Conservation (phyloP, 305 asterid genomes). For the Rubia tinctorum region DNA sequence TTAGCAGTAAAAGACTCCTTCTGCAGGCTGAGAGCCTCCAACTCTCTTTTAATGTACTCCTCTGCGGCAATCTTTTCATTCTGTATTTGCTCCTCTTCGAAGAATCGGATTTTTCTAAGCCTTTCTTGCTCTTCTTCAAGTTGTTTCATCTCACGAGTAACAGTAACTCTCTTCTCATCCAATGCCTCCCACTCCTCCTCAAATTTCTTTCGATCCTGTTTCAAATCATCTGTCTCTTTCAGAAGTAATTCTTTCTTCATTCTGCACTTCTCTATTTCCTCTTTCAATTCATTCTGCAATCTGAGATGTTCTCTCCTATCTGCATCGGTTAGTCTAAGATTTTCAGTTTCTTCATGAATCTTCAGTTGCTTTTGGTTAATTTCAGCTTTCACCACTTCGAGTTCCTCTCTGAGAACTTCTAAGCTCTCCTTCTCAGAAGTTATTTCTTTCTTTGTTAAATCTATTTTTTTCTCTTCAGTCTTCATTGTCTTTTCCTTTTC, state of each 20-base stretch:
- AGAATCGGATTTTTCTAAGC: slow-evolving; percentile 37
- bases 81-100: slow-evolving; percentile 48
- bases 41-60: slow-evolving; percentile 52
- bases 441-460: slow-evolving; percentile 36
- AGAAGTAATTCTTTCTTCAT: slow-evolving; percentile 46
- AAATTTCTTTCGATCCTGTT: slow-evolving; percentile 61
- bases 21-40: slow-evolving; percentile 64
- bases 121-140: slow-evolving; percentile 48
- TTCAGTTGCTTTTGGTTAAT: slow-evolving; percentile 43
- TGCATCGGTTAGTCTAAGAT: slow-evolving; percentile 46
- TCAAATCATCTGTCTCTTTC: slow-evolving; percentile 63
- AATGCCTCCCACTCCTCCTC: slow-evolving; percentile 90
- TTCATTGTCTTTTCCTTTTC: slow-evolving; percentile 65
- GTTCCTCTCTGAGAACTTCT: slow-evolving; percentile 43
- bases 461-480: slow-evolving; percentile 49
- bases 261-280: slow-evolving; percentile 67
- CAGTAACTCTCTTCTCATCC: slow-evolving; percentile 66
- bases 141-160: slow-evolving; percentile 37
- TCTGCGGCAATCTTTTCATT: slow-evolving; percentile 52
- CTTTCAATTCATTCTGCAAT: slow-evolving; percentile 56
- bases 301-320: slow-evolving; percentile 60
- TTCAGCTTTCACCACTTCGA: slow-evolving; percentile 58
- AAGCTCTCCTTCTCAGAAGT: slow-evolving; percentile 49
- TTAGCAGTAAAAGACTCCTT: slow-evolving; percentile 71
- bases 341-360: slow-evolving; percentile 47